phyloP scores from a whole-genome alignment of 1,139 yeast genomes.

The Candida tropicalis region DNA sequence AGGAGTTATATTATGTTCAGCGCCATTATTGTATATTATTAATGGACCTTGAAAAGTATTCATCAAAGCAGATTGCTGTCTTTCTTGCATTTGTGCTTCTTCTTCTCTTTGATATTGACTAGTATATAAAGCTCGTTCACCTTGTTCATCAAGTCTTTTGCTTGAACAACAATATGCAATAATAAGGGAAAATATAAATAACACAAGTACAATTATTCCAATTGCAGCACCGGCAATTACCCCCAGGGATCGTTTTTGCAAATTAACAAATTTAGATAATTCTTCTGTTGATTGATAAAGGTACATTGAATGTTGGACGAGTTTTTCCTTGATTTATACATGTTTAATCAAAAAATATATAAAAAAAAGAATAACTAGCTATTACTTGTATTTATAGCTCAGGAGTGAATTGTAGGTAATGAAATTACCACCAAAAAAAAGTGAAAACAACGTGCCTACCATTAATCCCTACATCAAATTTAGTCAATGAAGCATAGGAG shows the following conservation, averaged over 20 bases:
- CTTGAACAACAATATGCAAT: not conserved
- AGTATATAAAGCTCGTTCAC: no score
- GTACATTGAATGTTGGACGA: not conserved
- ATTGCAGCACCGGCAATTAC: not conserved
- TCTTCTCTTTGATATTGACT: not conserved
- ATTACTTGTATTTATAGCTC: no score
- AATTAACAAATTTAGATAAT: not conserved
- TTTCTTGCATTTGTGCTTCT: not conserved
- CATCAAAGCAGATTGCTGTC: not conserved
- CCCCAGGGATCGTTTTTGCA: not conserved
- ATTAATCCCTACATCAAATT: no score
- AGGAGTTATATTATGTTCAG: conserved; percentile 19
- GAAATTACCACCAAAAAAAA: no score
- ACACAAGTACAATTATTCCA: not conserved
- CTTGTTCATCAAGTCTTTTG: not conserved
- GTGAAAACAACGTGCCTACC: no score
- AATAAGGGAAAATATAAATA: not conserved
- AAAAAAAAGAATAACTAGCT: no score
- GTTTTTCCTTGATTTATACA: not conserved
- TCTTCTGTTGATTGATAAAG: not conserved
- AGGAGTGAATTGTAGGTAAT: no score
- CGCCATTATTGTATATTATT: not conserved
- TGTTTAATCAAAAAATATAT: no score
- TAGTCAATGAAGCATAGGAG: no score
- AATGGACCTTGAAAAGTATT: not conserved